These are phyloP conservation scores for Akanthomyces dipterigenus DNA, from an alignment of 2,329 filamentous ascomycete genomes.

Conservation along the genomic window DNA sequence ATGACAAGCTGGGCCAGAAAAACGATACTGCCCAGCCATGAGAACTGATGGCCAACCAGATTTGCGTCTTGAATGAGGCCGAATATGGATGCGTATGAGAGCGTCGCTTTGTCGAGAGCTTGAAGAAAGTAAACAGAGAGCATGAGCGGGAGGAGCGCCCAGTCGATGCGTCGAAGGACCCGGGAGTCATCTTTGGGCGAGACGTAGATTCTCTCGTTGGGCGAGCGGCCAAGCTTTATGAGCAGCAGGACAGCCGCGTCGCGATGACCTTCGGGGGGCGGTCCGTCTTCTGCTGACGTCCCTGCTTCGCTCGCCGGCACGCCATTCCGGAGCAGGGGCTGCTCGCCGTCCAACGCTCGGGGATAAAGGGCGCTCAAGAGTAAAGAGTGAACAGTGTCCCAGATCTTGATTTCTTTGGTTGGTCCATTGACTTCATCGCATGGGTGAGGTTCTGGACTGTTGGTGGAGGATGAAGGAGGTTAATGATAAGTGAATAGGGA, in stretches of 20 bases:
- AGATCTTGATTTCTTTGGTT: neutral
- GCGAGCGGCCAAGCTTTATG: constrained; percentile 30
- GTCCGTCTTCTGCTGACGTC: neutral
- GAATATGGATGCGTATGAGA: constrained; percentile 57
- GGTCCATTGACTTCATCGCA: neutral
- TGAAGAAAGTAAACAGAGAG: constrained; percentile 58
- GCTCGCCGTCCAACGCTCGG: constrained; percentile 30
- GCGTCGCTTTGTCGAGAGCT: constrained; percentile 54
- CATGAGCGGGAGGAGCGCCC: constrained; percentile 37
- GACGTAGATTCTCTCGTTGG: constrained; percentile 26
- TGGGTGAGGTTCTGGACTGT: neutral
- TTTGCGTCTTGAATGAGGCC: constrained; percentile 52
- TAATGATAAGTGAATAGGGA: neutral
- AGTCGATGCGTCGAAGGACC: constrained; percentile 33
- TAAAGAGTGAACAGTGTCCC: neutral
- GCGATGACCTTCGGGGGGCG: constrained; percentile 18
- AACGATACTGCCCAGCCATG: constrained; percentile 55
- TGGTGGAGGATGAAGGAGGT: neutral
- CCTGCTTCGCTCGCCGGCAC: constrained; percentile 34
- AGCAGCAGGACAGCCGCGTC: constrained; percentile 42
- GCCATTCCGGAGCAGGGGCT: constrained; percentile 53
- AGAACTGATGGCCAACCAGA: constrained; percentile 50
- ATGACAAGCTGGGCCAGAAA: constrained; percentile 54
- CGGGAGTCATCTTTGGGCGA: constrained; percentile 28
- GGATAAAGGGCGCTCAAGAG: neutral